phyloP scores from a whole-genome alignment of 2,329 filamentous ascomycete genomes.

The Sclerotinia sclerotiorum region DNA sequence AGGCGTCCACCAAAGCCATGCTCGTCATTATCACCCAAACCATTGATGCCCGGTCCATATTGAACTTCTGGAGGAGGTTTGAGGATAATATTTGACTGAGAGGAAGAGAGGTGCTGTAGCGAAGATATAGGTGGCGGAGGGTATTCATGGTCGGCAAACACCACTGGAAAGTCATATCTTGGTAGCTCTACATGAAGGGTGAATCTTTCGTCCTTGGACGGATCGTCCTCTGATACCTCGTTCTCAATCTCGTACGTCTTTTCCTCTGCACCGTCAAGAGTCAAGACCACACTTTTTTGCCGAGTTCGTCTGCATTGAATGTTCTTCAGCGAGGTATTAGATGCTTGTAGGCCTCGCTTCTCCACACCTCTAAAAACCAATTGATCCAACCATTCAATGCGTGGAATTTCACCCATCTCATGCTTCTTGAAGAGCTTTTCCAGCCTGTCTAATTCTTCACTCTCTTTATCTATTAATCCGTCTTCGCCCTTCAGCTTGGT shows the following conservation, averaged over 20 bases:
- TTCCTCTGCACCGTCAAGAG: constrained; percentile 34
- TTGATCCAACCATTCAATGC: constrained; percentile 93
- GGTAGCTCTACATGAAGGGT: constrained; percentile 88
- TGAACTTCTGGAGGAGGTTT: constrained; percentile 87
- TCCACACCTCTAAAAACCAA: constrained; percentile 90
- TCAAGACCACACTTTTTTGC: constrained; percentile 40
- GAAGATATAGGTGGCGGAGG: constrained; percentile 78
- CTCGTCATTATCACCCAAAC: constrained; percentile 52
- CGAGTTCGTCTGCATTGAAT: constrained; percentile 49
- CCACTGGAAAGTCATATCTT: constrained; percentile 90
- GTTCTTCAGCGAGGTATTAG: constrained; percentile 62
- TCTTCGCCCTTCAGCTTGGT: constrained; percentile 48
- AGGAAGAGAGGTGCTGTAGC: constrained; percentile 61
- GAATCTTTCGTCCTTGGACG: constrained; percentile 60
- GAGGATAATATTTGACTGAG: constrained; percentile 67
- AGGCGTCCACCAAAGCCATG: constrained; percentile 58
- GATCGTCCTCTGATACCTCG: constrained; percentile 40
- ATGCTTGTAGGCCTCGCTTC: constrained; percentile 66
- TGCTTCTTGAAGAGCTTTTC: constrained; percentile 94
- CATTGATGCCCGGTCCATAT: constrained; percentile 85
- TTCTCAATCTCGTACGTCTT: constrained; percentile 44
- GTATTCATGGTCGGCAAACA: constrained; percentile 94
- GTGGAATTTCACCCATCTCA: constrained; percentile 93
- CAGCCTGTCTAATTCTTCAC: constrained; percentile 83
- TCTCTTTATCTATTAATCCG: constrained; percentile 63